phyloP scores from a whole-genome alignment of 345 rosid species.

The Turritis glabra region DNA sequence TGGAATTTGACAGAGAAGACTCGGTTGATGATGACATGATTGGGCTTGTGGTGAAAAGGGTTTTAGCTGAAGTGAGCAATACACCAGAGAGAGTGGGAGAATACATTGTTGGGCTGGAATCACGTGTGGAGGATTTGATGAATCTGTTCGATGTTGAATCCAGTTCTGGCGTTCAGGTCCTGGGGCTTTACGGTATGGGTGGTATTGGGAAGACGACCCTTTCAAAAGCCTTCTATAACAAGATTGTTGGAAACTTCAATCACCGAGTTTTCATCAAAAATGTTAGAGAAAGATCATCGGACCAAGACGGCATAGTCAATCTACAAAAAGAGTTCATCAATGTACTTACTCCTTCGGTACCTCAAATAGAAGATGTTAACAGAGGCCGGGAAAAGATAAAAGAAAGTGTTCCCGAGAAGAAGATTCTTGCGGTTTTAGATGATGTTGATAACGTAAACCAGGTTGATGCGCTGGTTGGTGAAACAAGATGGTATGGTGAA shows the following conservation, averaged over 20 bases:
- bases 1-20: conserved; percentile 16
- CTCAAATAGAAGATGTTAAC: conserved; percentile 17
- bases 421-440: conserved; percentile 56
- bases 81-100: conserved; percentile 54
- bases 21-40: conserved; percentile 33
- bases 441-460: conserved; percentile 53
- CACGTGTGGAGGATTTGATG: neutral
- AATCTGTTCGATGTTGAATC: neutral
- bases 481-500: conserved; percentile 45
- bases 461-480: conserved; percentile 48
- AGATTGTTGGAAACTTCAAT: conserved; percentile 19
- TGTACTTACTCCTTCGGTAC: conserved; percentile 18
- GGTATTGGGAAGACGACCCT: conserved; percentile 49
- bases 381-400: conserved; percentile 36
- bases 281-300: conserved; percentile 39
- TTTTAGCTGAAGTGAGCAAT: conserved; percentile 49
- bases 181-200: conserved; percentile 45
- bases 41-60: conserved; percentile 42
- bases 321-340: conserved; percentile 46
- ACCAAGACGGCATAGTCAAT: conserved; percentile 34
- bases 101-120: conserved; percentile 30
- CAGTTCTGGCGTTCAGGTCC: neutral
- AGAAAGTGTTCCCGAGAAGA: conserved; percentile 25
- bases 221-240: conserved; percentile 28
- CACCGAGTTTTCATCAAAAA: conserved; percentile 34